Evolutionary conservation across 2,329 filamentous ascomycete species (phyloP).

Genomic region (Claviceps lovelessii): DNA sequence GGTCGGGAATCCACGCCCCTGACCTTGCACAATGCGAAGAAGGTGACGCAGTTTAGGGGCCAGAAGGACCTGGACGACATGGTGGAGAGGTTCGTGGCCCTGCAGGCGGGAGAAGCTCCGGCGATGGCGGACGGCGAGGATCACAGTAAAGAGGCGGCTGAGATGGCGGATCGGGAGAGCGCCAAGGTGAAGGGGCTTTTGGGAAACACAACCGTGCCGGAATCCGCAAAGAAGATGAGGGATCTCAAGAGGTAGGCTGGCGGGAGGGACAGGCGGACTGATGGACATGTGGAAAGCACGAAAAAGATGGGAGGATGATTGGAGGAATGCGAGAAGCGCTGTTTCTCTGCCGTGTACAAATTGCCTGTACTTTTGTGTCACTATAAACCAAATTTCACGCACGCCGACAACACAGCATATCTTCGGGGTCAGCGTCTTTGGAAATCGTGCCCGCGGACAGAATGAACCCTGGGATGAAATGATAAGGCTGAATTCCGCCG

Average conservation of each 20-base stretch:
- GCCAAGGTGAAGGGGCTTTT: constrained; percentile 20
- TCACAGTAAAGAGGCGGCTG: constrained; percentile 10
- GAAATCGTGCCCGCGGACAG: neutral
- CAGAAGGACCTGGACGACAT: constrained; percentile 52
- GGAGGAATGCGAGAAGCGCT: neutral
- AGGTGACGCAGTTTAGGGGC: constrained; percentile 70
- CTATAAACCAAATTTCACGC: constrained; percentile 1
- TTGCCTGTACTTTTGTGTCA: neutral
- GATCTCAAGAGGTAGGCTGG: neutral
- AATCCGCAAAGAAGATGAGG: constrained; percentile 9
- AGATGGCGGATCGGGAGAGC: constrained; percentile 15
- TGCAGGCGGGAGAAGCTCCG: constrained; percentile 6
- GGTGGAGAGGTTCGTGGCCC: constrained; percentile 30
- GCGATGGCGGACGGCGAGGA: constrained; percentile 6
- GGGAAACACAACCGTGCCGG: constrained; percentile 14
- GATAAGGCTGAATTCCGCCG: neutral
- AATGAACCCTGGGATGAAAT: neutral
- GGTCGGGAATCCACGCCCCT: constrained; percentile 50
- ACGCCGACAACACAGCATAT: neutral
- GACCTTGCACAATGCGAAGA: constrained; percentile 64
- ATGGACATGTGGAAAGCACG: neutral
- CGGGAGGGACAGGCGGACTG: neutral
- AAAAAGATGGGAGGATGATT: neutral
- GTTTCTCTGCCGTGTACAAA: neutral
- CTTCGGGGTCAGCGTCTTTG: neutral